Evolutionary conservation across 2,329 filamentous ascomycete genomes (phyloP).

Genomic region (Cercospora nicotianae): DNA sequence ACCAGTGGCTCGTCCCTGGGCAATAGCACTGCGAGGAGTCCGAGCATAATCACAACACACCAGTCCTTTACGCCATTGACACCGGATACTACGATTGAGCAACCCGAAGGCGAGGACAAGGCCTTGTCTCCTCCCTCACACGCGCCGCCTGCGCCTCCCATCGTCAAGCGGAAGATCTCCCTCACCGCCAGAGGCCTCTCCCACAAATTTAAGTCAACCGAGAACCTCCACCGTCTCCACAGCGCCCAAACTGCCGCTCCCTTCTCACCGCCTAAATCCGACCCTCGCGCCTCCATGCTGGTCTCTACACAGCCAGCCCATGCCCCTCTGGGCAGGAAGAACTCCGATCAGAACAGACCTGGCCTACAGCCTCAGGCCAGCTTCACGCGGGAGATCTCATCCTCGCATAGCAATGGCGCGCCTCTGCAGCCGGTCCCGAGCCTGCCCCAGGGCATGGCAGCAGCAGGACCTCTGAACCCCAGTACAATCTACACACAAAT

Average conservation of each 20-base stretch:
- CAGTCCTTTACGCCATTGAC: conserved; percentile 19
- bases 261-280: neutral
- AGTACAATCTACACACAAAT: conserved; percentile 65
- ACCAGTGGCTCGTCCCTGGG: conserved; percentile 30
- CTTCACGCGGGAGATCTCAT: conserved; percentile 29
- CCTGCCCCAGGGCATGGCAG: conserved; percentile 12
- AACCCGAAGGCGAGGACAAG: conserved; percentile 11
- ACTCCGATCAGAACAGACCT: conserved; percentile 20
- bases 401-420: conserved; percentile 29
- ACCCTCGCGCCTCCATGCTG: conserved; percentile 22
- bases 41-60: conserved; percentile 5
- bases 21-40: conserved; percentile 9
- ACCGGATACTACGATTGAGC: conserved; percentile 20
- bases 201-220: conserved; percentile 28
- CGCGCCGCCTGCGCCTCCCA: conserved; percentile 1
- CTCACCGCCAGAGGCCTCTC: conserved; percentile 27
- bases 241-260: neutral
- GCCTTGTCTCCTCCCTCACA: conserved; percentile 5
- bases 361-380: conserved; percentile 27
- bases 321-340: conserved; percentile 20
- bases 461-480: conserved; percentile 38
- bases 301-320: conserved; percentile 17
- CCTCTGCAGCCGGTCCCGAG: conserved; percentile 26
- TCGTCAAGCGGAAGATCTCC: conserved; percentile 26
- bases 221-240: conserved; percentile 25